Evolutionary conservation across 495 filamentous ascomycete species (phyloP), one percentile per base, ranked within the genome.

Genomic region (Penicillium ochrochloron): DNA sequence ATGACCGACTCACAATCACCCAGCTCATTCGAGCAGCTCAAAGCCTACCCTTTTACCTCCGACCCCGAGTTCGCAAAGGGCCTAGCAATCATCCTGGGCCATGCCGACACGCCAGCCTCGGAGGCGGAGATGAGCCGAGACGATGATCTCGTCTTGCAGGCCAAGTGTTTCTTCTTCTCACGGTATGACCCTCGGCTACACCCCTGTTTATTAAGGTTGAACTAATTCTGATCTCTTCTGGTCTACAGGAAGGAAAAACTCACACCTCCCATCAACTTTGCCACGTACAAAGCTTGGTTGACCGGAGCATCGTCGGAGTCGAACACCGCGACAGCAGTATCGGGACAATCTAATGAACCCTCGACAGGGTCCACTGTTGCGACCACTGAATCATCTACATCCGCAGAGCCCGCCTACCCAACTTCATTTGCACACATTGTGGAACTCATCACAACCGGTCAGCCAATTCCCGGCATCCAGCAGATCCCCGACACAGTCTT

Each of bases 341-440:
- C 48, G 33, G 56, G 41, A 50, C 9, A 39, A 34, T 29, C 48
- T 5, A 51, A 65, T 17, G 52, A 46, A 37, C 17, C 60, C 21
- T 25, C 58, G 5, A 31, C 64, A 12, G 48, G 51, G 14, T 29
- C 70, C 14, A 33, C 29, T 48, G 35, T 33, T 14, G 23, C 48
- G 35, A 59, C 9, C 2, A 15, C 34, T 6, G 48, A 60, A 51
- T 35, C 37, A 37, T 25, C 62, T 10, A 15, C 63, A 9, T 57
- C 66, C n/a, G 6, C 70, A 29, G 79, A 84, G 27, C 80, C 87
- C 48, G 86, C 89, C 4, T 97, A 97, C 73, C 95, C 95, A 5
- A 88, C 87, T 27, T 90, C 89, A 3, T 98, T 99, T 70, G 88
- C 91, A 31, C 88, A 94, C 62, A 93, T 99, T 56, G 88, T 97